phyloP scores from a whole-genome alignment of 768 basidiomycete genomes.

The Boletus barrowsii region DNA sequence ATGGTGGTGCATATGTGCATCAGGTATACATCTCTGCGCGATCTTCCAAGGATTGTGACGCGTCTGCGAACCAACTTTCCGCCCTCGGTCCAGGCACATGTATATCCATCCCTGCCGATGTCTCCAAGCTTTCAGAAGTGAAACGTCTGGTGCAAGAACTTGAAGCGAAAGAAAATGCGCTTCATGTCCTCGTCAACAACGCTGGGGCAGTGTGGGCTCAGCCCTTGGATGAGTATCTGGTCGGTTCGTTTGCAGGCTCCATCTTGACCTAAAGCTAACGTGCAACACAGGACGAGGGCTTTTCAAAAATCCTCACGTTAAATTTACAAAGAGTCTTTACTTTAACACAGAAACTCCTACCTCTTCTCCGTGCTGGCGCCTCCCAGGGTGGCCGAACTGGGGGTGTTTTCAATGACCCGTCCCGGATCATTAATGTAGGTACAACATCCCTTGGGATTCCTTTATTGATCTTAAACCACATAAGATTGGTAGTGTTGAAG shows the following conservation, averaged over 20 bases:
- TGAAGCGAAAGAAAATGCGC: slow-evolving; percentile 45
- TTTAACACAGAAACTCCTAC: slow-evolving; percentile 57
- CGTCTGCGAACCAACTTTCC: slow-evolving; percentile 51
- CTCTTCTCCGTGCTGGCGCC: slow-evolving; percentile 50
- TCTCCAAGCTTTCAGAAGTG: slow-evolving; percentile 53
- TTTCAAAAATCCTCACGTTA: slow-evolving; percentile 57
- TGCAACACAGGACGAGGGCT: slow-evolving; percentile 46
- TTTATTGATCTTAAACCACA: background rate
- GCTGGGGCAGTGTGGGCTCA: slow-evolving; percentile 59
- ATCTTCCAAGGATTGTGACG: slow-evolving; percentile 47
- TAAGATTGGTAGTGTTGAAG: slow-evolving; percentile 65
- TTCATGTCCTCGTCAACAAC: slow-evolving; percentile 65
- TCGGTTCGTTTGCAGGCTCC: slow-evolving; percentile 17
- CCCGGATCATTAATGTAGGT: slow-evolving; percentile 57
- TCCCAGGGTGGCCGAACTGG: slow-evolving; percentile 38
- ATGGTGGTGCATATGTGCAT: background rate
- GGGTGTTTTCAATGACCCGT: slow-evolving; percentile 42
- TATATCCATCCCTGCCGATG: slow-evolving; percentile 50
- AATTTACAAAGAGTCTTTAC: slow-evolving; percentile 66
- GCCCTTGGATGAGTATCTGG: slow-evolving; percentile 44
- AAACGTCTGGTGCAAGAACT: slow-evolving; percentile 51
- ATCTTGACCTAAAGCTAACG: background rate
- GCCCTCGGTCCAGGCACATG: slow-evolving; percentile 53
- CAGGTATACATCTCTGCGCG: slow-evolving; percentile 66
- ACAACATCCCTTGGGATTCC: background rate